A percentile compares a stretch with the other conserved stretches of the same genome.
Conservation (phyloP, 2,329 filamentous ascomycete genomes). For the Neofusicoccum kwambonambiense region DNA sequence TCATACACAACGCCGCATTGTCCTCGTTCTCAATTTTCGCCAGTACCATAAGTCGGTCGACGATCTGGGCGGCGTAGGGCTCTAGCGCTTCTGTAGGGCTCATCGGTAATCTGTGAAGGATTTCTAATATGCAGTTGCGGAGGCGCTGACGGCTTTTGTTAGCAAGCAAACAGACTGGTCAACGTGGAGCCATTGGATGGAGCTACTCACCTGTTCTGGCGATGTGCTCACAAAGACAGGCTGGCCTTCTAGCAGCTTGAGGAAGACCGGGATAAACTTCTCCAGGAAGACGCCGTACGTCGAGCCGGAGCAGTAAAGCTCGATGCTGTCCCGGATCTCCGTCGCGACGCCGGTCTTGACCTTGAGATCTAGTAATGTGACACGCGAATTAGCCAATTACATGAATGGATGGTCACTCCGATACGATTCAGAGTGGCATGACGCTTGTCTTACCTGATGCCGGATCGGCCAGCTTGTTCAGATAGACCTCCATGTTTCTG, state of each 20-base stretch:
- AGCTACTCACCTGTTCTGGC: constrained; percentile 71
- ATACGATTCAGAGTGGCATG: neutral
- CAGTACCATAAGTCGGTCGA: constrained; percentile 84
- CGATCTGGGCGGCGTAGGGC: constrained; percentile 81
- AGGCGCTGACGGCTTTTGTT: constrained; percentile 59
- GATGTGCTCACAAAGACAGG: constrained; percentile 91
- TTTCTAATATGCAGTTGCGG: constrained; percentile 90
- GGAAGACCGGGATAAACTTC: constrained; percentile 85
- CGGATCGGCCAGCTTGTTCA: constrained; percentile 47
- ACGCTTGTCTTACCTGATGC: constrained; percentile 31
- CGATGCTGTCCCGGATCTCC: constrained; percentile 86
- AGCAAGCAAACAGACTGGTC: constrained; percentile 38
- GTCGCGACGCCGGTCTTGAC: constrained; percentile 78
- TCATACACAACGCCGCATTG: constrained; percentile 97
- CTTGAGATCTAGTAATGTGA: constrained; percentile 66
- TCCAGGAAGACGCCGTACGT: constrained; percentile 80
- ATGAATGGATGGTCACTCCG: neutral
- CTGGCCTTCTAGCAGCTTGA: constrained; percentile 77
- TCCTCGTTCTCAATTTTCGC: constrained; percentile 95
- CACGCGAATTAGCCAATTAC: neutral
- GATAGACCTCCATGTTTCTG: constrained; percentile 47
- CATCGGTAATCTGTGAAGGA: constrained; percentile 81
- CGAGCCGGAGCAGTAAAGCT: constrained; percentile 76
- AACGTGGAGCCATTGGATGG: neutral
- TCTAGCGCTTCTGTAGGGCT: constrained; percentile 78